Evolutionary conservation across 495 filamentous ascomycete genomes (phyloP).

Genomic region (Alectoria sarmentosa): DNA sequence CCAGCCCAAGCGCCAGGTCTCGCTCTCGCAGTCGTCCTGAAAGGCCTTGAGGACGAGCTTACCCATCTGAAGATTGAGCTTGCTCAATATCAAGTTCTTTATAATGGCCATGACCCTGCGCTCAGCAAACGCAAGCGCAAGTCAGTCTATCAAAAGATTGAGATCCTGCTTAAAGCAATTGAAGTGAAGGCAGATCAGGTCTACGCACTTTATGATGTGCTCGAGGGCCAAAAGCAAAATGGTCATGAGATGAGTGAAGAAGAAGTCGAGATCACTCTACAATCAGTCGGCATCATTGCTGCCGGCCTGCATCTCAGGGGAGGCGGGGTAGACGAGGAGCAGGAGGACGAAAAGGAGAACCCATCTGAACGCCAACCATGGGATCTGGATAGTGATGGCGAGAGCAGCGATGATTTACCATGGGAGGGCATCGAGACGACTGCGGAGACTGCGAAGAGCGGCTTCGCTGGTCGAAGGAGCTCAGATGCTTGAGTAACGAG

Average conservation of each 20-base stretch:
- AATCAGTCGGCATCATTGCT: constrained; percentile 46
- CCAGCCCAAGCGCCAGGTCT: constrained; percentile 66
- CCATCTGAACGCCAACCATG: constrained; percentile 17
- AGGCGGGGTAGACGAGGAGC: constrained; percentile 6
- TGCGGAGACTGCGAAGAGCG: constrained; percentile 35
- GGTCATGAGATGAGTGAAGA: constrained; percentile 58
- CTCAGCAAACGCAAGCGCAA: constrained; percentile 63
- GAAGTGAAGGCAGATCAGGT: constrained; percentile 82
- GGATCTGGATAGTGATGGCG: constrained; percentile 25
- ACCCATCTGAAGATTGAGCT: constrained; percentile 68
- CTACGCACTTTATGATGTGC: constrained; percentile 81
- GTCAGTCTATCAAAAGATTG: constrained; percentile 55
- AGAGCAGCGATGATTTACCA: constrained; percentile 34
- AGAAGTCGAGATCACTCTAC: constrained; percentile 61
- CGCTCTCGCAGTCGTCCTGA: constrained; percentile 74
- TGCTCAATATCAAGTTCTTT: constrained; percentile 47
- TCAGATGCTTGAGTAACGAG: constrained; percentile 1
- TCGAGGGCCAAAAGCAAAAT: constrained; percentile 68
- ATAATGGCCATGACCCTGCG: constrained; percentile 62
- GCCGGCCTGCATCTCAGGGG: constrained; percentile 12
- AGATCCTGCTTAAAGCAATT: constrained; percentile 54
- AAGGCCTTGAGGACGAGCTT: constrained; percentile 75
- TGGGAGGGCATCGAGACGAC: constrained; percentile 51
- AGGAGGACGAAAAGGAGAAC: constrained; percentile 7
- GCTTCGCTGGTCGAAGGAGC: constrained; percentile 11